Evolutionary conservation across 805 yeast species (phyloP), one percentile per base, ranked within the genome.

Genomic region (Hanseniaspora valbyensis): DNA sequence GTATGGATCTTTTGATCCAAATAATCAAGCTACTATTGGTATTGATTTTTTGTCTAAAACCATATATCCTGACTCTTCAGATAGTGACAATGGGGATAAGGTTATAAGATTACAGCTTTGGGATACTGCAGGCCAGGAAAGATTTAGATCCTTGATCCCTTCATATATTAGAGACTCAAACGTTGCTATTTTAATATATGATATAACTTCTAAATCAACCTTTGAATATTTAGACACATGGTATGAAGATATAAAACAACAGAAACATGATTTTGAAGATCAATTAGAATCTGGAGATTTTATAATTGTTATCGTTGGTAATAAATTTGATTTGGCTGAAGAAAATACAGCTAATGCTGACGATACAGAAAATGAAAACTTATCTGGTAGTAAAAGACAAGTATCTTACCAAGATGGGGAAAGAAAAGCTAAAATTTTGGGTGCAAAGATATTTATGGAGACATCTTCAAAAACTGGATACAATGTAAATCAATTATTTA

Each of bases 61-160:
- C 4, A 86, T 87, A 94, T 92, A 92, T 65, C 71, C 92, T 44
- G 96, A 94, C 57, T 40, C 51, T 7, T 25, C 28, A n/a, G 50
- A 40, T 22, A 37, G 16, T 19, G 40, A 34, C 30, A 39, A 39
- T 19, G 39, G 28, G 14, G 97, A 92, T 66, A 88, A 90, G 57
- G 92, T 98, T 2, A 85, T 92, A 37, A 75, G 98, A 59, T 73
- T 92, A 55, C 98, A 92, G 68, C 70, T 92, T 53, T 92, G 98
- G 97, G 97, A 89, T 64, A 89, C 97, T 3, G 95, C 95, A 1
- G 96, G 97, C 14, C 97, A 89, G 67, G 98, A 92, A 66, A 71
- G 98, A 58, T 92, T 92, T 71, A 74, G 97, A 61, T 83, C 95
- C 16, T 75, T 92, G 63, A 90, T 92, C 52, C 98, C 98, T 2